Conservation (phyloP, 148 eudicot genomes). For the Camellia japonica region DNA sequence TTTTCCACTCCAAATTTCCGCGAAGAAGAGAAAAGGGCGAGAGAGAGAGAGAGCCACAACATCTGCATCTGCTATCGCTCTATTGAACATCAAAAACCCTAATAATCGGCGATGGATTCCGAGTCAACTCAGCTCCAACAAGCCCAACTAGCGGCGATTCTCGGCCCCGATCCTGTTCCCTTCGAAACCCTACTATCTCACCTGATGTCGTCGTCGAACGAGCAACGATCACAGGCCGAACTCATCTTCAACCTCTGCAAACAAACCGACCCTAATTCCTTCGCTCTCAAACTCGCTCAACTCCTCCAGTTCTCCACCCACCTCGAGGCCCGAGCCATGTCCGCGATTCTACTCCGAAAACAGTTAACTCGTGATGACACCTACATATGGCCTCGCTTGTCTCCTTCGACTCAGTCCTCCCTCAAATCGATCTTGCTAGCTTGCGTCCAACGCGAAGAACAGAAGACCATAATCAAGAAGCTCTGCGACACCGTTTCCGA, state of each 20-base stretch:
- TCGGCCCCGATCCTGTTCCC: slow-evolving; percentile 61
- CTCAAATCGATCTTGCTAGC: slow-evolving; percentile 53
- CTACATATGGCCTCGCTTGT: slow-evolving; percentile 62
- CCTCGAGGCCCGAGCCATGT: slow-evolving; percentile 71
- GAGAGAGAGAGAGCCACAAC: slow-evolving; percentile 13
- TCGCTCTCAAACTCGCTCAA: slow-evolving; percentile 64
- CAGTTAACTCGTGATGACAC: slow-evolving; percentile 61
- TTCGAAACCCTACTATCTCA: slow-evolving; percentile 77
- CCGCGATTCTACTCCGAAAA: slow-evolving; percentile 74
- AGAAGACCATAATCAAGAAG: slow-evolving; percentile 66
- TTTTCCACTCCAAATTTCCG: not conserved
- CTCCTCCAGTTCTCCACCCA: slow-evolving; percentile 54
- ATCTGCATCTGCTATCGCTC: not conserved
- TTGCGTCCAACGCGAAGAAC: slow-evolving; percentile 55
- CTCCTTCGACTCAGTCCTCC: slow-evolving; percentile 48
- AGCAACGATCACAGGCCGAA: slow-evolving; percentile 77
- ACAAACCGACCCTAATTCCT: slow-evolving; percentile 63
- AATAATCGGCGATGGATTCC: slow-evolving; percentile 35
- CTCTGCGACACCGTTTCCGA: slow-evolving; percentile 79
- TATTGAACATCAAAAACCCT: slow-evolving; percentile 25
- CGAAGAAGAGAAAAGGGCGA: not conserved
- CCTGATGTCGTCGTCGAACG: slow-evolving; percentile 77
- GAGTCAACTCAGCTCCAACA: slow-evolving; percentile 53
- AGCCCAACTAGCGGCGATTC: slow-evolving; percentile 63
- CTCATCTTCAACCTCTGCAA: slow-evolving; percentile 63